Evolutionary conservation across 78 protist species (phyloP).

Genomic region (Dictyostelium intermedium): DNA sequence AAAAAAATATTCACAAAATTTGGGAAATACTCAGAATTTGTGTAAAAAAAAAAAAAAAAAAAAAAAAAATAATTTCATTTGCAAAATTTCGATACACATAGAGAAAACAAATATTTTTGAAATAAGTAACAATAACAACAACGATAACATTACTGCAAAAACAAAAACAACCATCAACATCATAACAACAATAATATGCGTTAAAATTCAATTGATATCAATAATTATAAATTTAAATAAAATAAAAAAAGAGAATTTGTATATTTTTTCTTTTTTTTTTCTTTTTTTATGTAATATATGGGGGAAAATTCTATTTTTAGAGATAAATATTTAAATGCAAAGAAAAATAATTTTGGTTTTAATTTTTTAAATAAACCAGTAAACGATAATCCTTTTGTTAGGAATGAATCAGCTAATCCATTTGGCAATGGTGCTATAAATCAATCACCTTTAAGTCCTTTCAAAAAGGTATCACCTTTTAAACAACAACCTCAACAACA

Average conservation of each 20-base stretch:
- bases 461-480: neutral
- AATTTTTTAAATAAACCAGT: neutral
- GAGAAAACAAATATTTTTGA: neutral
- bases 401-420: neutral
- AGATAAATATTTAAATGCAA: neutral
- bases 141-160: too few species aligned
- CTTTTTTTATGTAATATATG: neutral
- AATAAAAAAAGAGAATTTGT: neutral
- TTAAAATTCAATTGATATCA: too few species aligned
- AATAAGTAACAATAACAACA: too few species aligned
- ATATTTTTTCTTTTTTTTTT: neutral
- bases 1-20: neutral
- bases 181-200: too few species aligned
- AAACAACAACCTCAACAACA: neutral
- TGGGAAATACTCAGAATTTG: neutral
- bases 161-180: too few species aligned
- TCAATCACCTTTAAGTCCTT: neutral
- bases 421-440: neutral
- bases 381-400: neutral
- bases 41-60: neutral
- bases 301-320: neutral
- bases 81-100: neutral
- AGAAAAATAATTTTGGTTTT: neutral
- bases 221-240: too few species aligned
- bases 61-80: neutral